These are phyloP conservation scores for Coemansia sp. DNA, from an alignment of 371 early-diverging fungal species.

Conservation along the genomic window DNA sequence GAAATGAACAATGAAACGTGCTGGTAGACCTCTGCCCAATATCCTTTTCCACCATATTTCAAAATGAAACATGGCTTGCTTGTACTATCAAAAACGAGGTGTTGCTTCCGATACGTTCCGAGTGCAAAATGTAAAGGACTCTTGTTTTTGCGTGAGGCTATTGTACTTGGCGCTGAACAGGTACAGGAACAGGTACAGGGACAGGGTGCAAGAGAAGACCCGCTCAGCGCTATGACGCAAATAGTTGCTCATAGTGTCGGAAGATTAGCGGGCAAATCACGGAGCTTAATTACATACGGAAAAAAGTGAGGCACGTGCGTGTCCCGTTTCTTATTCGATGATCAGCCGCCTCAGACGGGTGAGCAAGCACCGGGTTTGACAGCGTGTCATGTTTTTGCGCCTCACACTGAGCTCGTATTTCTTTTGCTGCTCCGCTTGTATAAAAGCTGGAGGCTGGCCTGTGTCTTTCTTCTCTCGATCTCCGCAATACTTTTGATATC, in stretches of 20 bases:
- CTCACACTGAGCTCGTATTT: neutral
- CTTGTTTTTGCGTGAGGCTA: too few relatives aligned
- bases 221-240: neutral
- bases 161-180: neutral
- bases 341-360: neutral
- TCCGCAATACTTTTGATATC: neutral
- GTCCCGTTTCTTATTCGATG: constrained; percentile 2
- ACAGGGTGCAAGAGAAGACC: neutral
- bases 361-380: constrained; percentile 3
- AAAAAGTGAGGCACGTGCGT: neutral
- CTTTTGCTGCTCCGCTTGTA: neutral
- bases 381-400: neutral
- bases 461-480: neutral
- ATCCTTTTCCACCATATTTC: neutral
- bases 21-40: neutral
- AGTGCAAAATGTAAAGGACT: neutral
- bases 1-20: neutral
- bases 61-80: neutral
- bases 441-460: neutral
- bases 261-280: constrained; percentile 9
- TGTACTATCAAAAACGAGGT: neutral
- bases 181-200: neutral
- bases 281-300: neutral
- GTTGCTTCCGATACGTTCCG: neutral
- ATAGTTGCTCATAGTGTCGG: neutral